Evolutionary conservation across 257 asterid genomes (phyloP).

Genomic region (Capsicum baccatum): DNA sequence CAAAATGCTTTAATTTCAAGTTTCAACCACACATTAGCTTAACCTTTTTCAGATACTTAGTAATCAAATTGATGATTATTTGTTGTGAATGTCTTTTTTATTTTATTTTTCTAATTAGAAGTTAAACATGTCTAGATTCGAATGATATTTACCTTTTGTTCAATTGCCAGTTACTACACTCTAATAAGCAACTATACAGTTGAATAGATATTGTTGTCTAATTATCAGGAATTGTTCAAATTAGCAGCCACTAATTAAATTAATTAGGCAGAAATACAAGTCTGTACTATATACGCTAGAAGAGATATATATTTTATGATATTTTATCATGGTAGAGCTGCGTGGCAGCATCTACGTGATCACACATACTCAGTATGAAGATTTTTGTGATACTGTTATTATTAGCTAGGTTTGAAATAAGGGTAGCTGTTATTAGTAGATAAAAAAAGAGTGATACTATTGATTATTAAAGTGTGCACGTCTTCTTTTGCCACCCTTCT

Average conservation of each 20-base stretch:
- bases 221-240: neutral
- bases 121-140: neutral
- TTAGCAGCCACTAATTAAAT: neutral
- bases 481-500: neutral
- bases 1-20: neutral
- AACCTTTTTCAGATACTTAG: neutral
- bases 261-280: neutral
- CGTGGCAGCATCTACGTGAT: neutral
- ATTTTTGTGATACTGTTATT: neutral
- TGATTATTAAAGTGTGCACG: too few species aligned
- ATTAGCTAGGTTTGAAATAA: neutral
- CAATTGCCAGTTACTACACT: neutral
- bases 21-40: constrained; percentile 12
- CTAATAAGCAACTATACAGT: neutral
- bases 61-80: neutral
- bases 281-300: neutral
- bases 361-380: neutral
- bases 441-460: neutral
- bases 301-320: neutral
- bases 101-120: neutral
- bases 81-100: neutral
- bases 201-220: neutral
- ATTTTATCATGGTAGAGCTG: neutral
- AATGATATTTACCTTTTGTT: neutral
- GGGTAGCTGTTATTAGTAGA: neutral